Conservation (phyloP, 2,329 filamentous ascomycete species). For the Podosphaera aphanis region DNA sequence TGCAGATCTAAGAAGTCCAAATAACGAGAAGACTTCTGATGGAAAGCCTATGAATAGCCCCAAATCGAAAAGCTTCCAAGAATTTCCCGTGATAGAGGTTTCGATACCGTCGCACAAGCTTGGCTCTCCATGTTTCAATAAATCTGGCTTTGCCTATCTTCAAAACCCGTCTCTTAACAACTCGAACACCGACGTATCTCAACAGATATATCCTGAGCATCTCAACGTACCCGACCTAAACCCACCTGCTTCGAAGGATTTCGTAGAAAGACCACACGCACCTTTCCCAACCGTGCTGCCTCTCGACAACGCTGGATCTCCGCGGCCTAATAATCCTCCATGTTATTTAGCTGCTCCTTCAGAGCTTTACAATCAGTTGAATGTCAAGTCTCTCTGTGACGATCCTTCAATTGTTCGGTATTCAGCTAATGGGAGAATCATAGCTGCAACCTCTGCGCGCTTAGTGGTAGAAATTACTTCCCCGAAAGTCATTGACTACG, state of each 20-base stretch:
- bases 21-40: conserved; percentile 24
- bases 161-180: conserved; percentile 62
- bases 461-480: conserved; percentile 94
- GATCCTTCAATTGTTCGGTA: conserved; percentile 66
- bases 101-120: conserved; percentile 67
- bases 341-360: conserved; percentile 29
- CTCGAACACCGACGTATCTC: conserved; percentile 29
- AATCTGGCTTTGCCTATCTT: conserved; percentile 50
- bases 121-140: conserved; percentile 59
- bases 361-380: conserved; percentile 60
- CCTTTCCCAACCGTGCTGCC: not conserved
- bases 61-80: conserved; percentile 23
- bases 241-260: conserved; percentile 11
- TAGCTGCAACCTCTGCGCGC: conserved; percentile 71
- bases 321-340: not conserved
- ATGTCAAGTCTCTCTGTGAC: conserved; percentile 56
- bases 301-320: not conserved
- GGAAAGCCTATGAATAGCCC: conserved; percentile 53
- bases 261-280: conserved; percentile 13
- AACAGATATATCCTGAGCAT: conserved; percentile 6
- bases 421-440: conserved; percentile 48
- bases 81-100: conserved; percentile 40
- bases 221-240: conserved; percentile 4
- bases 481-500: conserved; percentile 85
- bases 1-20: conserved; percentile 6